Percentiles rank a stretch among this genome's conserved stretches.
phyloP scores from a whole-genome alignment of 495 filamentous ascomycete species.

The Cercophora sp. region DNA sequence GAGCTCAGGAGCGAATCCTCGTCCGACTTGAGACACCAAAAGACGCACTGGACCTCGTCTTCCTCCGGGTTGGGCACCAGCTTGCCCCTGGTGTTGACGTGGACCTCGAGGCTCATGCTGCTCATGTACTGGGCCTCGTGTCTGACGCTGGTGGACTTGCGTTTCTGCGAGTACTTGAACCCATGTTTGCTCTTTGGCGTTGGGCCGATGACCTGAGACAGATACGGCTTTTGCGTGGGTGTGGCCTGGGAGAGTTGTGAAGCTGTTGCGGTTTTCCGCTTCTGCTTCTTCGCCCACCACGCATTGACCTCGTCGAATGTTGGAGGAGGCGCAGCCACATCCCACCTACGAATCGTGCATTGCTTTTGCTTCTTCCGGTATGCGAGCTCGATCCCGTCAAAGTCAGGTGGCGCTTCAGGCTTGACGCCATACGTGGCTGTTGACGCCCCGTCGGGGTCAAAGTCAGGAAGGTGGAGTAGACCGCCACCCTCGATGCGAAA shows the following conservation, averaged over 20 bases:
- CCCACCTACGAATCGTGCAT: constrained; percentile 62
- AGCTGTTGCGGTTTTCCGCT: constrained; percentile 14
- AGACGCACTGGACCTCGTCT: constrained; percentile 85
- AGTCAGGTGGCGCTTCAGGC: constrained; percentile 40
- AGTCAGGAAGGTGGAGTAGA: constrained; percentile 72
- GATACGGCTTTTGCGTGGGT: constrained; percentile 40
- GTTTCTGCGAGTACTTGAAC: constrained; percentile 82
- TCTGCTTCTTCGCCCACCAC: constrained; percentile 56
- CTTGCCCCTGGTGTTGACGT: constrained; percentile 80
- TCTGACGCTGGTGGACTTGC: constrained; percentile 68
- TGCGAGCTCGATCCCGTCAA: constrained; percentile 43
- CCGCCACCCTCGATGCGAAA: constrained; percentile 74
- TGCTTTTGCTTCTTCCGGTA: constrained; percentile 47
- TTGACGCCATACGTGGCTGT: constrained; percentile 54
- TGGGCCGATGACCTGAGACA: constrained; percentile 85
- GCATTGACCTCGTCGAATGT: constrained; percentile 62
- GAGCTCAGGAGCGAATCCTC: constrained; percentile 35
- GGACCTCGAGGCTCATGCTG: constrained; percentile 91
- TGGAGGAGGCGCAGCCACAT: constrained; percentile 63
- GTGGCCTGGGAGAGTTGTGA: constrained; percentile 51
- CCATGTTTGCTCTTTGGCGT: constrained; percentile 82
- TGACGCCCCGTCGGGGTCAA: constrained; percentile 62
- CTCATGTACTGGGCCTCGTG: constrained; percentile 94
- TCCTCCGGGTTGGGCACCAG: constrained; percentile 82
- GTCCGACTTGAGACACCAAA: constrained; percentile 84